These are phyloP conservation scores for Parastagonospora avenae DNA, from an alignment of 2,329 filamentous ascomycete genomes.

Conservation along the genomic window DNA sequence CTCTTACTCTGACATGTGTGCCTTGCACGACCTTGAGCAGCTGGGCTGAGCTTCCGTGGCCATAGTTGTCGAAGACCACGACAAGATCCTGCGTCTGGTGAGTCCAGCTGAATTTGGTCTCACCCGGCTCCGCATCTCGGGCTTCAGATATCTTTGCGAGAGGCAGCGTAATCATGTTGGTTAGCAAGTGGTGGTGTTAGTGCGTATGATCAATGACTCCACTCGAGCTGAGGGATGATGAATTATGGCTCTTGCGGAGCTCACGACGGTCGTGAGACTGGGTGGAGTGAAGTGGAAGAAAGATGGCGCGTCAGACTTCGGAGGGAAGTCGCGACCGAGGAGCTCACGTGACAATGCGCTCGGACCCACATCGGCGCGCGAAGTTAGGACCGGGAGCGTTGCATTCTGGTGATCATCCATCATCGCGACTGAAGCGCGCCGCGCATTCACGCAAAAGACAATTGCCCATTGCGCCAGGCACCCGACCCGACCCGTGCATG, in stretches of 20 bases:
- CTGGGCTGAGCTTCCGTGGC: conserved; percentile 28
- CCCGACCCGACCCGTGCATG: conserved; percentile 25
- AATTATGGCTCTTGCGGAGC: not conserved
- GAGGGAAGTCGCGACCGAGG: conserved; percentile 19
- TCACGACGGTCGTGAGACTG: not conserved
- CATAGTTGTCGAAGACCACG: conserved; percentile 40
- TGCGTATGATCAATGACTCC: conserved; percentile 8
- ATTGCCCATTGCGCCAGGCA: conserved; percentile 29
- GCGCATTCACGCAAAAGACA: conserved; percentile 26
- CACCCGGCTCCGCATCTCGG: conserved; percentile 32
- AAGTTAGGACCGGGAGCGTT: conserved; percentile 25
- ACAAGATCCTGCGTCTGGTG: conserved; percentile 40
- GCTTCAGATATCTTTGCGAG: conserved; percentile 43
- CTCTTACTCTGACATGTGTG: conserved; percentile 50
- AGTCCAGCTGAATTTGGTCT: conserved; percentile 42
- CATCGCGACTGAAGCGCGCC: conserved; percentile 39
- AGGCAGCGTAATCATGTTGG: conserved; percentile 36
- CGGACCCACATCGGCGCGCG: conserved; percentile 15
- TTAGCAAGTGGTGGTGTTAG: conserved; percentile 14
- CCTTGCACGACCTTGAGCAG: conserved; percentile 50
- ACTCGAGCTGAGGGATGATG: not conserved
- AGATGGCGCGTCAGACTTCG: not conserved
- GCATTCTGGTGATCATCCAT: conserved; percentile 40
- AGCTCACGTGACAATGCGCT: conserved; percentile 25
- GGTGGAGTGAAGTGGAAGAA: not conserved